Evolutionary conservation across 768 basidiomycete species (phyloP).

Genomic region (Vararia minispora): DNA sequence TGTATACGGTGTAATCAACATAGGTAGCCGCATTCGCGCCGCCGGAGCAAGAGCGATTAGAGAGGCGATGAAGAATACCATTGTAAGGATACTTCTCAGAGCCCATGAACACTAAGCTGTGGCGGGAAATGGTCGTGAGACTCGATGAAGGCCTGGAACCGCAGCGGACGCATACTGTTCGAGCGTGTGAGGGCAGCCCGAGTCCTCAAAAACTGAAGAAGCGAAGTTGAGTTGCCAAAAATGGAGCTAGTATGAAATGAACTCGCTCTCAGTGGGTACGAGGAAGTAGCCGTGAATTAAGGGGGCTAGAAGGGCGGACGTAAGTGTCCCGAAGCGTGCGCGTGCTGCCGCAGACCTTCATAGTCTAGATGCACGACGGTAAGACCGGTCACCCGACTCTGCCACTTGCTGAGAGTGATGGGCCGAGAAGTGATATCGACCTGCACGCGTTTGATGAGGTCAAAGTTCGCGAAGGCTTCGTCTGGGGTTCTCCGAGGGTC

Average conservation of each 20-base stretch:
- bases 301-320: slow-evolving; percentile 41
- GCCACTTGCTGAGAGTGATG: slow-evolving; percentile 79
- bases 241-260: slow-evolving; percentile 3
- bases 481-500: no score
- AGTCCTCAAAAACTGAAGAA: slow-evolving; percentile 76
- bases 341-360: slow-evolving; percentile 41
- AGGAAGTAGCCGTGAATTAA: slow-evolving; percentile 88
- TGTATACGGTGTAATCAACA: slow-evolving; percentile 91
- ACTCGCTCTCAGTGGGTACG: slow-evolving; percentile 79
- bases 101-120: slow-evolving; percentile 89
- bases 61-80: slow-evolving; percentile 88
- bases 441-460: slow-evolving; percentile 66
- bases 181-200: slow-evolving; percentile 90
- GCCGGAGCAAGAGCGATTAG: slow-evolving; percentile 89
- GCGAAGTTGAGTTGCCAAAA: slow-evolving; percentile 1
- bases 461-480: slow-evolving; percentile 69
- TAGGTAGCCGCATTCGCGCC: slow-evolving; percentile 98
- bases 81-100: slow-evolving; percentile 95
- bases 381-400: slow-evolving; percentile 74
- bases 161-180: slow-evolving; percentile 80
- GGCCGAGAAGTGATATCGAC: slow-evolving; percentile 77
- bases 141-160: neutral
- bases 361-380: slow-evolving; percentile 87
- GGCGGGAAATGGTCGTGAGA: neutral
- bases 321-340: slow-evolving; percentile 3